Evolutionary conservation across 257 asterid species (phyloP).

Genomic region (Capsicum baccatum): DNA sequence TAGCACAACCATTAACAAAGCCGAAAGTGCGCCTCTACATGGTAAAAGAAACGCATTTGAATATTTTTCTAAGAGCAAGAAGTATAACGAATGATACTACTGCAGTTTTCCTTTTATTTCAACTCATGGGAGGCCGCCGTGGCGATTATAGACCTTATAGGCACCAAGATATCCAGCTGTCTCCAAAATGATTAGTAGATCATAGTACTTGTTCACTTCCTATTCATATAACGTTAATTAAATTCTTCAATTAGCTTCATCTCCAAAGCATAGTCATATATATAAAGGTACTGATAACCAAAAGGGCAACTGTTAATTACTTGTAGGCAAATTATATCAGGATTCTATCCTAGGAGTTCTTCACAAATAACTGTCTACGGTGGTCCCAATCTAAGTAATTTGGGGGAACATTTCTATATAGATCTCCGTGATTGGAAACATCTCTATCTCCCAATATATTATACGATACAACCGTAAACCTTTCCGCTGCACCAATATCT

Average conservation of each 20-base stretch:
- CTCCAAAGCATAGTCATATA: neutral
- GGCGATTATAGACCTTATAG: slow-evolving; percentile 32
- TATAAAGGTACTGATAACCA: neutral
- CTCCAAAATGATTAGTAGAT: slow-evolving; percentile 36
- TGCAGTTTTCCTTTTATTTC: neutral
- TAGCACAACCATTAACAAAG: slow-evolving; percentile 46
- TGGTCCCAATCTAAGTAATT: slow-evolving; percentile 41
- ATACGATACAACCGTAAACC: slow-evolving; percentile 41
- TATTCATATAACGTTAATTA: slow-evolving; percentile 20
- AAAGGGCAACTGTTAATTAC: slow-evolving; percentile 20
- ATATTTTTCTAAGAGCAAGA: neutral
- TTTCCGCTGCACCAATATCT: slow-evolving; percentile 28
- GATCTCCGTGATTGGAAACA: slow-evolving; percentile 38
- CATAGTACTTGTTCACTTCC: slow-evolving; percentile 49
- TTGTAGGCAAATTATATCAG: slow-evolving; percentile 48
- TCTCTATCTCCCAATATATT: slow-evolving; percentile 48
- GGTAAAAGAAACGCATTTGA: neutral
- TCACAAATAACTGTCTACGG: slow-evolving; percentile 39
- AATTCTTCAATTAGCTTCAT: neutral
- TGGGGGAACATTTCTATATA: slow-evolving; percentile 43
- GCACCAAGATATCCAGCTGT: slow-evolving; percentile 45
- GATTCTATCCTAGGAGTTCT: slow-evolving; percentile 37
- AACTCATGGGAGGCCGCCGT: neutral
- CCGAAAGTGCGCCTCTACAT: slow-evolving; percentile 47
- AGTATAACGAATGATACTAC: neutral